Evolutionary conservation across 75 land plant genomes (phyloP).

Genomic region (Sequoiadendron giganteum): DNA sequence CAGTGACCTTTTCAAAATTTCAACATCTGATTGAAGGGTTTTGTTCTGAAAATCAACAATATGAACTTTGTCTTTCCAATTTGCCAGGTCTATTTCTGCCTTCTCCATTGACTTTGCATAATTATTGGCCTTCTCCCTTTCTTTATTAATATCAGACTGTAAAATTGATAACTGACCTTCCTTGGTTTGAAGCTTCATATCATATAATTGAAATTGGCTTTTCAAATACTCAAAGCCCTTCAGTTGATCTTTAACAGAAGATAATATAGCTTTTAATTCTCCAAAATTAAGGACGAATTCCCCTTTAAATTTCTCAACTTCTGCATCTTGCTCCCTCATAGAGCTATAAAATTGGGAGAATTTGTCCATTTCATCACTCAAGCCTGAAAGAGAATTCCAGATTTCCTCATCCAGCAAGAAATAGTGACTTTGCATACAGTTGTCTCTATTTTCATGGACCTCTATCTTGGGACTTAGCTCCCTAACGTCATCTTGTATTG

Average conservation of each 20-base stretch:
- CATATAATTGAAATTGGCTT: too few relatives aligned
- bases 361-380: too few relatives aligned
- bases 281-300: too few relatives aligned
- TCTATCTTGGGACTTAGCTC: neutral
- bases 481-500: neutral
- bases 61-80: neutral
- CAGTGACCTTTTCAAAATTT: neutral
- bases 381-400: too few relatives aligned
- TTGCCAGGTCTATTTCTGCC: neutral
- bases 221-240: too few relatives aligned
- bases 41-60: neutral
- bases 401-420: neutral
- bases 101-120: neutral
- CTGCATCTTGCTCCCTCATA: too few relatives aligned
- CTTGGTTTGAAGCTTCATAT: too few relatives aligned
- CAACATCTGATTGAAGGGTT: neutral
- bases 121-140: neutral
- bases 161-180: neutral
- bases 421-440: neutral
- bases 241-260: too few relatives aligned
- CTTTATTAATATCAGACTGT: neutral
- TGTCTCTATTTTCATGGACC: neutral
- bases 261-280: too few relatives aligned
- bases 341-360: too few relatives aligned
- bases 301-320: too few relatives aligned